A percentile compares a stretch with the other conserved stretches of the same genome.
Evolutionary conservation across 345 rosid genomes (phyloP).

Genomic region (Rhodomyrtus tomentosa): DNA sequence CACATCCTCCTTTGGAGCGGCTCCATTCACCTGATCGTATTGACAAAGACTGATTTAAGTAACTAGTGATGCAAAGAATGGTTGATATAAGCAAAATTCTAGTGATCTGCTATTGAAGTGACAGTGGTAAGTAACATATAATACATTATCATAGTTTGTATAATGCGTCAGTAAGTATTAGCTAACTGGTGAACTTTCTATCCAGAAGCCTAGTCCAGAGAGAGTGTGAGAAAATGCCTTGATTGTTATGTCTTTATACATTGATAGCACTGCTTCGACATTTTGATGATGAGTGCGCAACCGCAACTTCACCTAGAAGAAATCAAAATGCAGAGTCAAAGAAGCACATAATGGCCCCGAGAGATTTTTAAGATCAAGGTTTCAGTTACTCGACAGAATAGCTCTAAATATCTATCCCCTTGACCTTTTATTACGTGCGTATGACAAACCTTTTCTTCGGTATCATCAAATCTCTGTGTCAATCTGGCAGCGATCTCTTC

Average conservation of each 20-base stretch:
- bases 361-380: background rate
- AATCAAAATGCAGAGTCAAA: background rate
- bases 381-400: background rate
- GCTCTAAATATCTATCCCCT: background rate
- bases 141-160: background rate
- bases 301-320: conserved; percentile 67
- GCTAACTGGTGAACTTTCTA: background rate
- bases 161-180: background rate
- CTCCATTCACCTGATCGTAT: conserved; percentile 46
- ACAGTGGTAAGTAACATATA: background rate
- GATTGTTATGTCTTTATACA: conserved; percentile 59
- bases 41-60: background rate
- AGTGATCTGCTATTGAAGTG: background rate
- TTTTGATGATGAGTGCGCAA: conserved; percentile 66
- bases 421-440: background rate
- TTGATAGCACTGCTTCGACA: conserved; percentile 75
- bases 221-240: conserved; percentile 37
- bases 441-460: conserved; percentile 74
- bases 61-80: background rate
- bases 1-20: conserved; percentile 43
- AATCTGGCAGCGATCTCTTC: conserved; percentile 81
- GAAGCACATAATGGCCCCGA: background rate
- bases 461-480: conserved; percentile 89
- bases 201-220: too few relatives aligned
- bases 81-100: background rate